phyloP scores from a whole-genome alignment of 2,329 filamentous ascomycete species.

The Zymoseptoria passerinii region DNA sequence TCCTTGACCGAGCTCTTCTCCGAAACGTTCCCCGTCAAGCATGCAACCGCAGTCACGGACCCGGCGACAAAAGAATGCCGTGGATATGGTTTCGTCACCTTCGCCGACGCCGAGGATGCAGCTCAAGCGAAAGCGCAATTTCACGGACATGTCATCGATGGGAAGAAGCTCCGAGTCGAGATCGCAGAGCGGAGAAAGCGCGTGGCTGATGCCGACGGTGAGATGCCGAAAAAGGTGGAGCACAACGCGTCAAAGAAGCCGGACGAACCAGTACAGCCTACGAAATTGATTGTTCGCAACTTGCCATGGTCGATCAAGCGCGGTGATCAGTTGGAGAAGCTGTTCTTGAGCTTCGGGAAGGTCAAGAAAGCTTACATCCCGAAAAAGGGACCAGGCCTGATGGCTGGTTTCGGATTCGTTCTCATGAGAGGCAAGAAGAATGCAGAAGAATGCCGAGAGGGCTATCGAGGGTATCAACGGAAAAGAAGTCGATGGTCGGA shows the following conservation, averaged over 20 bases:
- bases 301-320: conserved; percentile 92
- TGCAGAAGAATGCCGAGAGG: conserved; percentile 85
- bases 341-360: conserved; percentile 86
- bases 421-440: conserved; percentile 82
- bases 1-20: conserved; percentile 83
- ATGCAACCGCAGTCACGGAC: conserved; percentile 86
- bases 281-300: conserved; percentile 85
- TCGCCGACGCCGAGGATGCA: conserved; percentile 88
- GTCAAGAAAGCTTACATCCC: conserved; percentile 82
- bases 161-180: conserved; percentile 76
- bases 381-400: conserved; percentile 56
- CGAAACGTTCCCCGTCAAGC: conserved; percentile 87
- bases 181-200: conserved; percentile 79
- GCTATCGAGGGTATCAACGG: conserved; percentile 81
- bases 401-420: conserved; percentile 89
- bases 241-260: conserved; percentile 63
- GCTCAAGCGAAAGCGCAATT: conserved; percentile 71
- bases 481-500: conserved; percentile 78
- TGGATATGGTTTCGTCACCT: conserved; percentile 94
- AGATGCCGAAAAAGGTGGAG: conserved; percentile 35
- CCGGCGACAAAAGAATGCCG: conserved; percentile 76
- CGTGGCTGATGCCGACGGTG: conserved; percentile 33
- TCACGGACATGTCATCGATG: conserved; percentile 68
- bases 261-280: conserved; percentile 58
- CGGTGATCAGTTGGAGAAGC: conserved; percentile 64